Conservation (phyloP, 257 asterid genomes). For the Lavandula angustifolia region DNA sequence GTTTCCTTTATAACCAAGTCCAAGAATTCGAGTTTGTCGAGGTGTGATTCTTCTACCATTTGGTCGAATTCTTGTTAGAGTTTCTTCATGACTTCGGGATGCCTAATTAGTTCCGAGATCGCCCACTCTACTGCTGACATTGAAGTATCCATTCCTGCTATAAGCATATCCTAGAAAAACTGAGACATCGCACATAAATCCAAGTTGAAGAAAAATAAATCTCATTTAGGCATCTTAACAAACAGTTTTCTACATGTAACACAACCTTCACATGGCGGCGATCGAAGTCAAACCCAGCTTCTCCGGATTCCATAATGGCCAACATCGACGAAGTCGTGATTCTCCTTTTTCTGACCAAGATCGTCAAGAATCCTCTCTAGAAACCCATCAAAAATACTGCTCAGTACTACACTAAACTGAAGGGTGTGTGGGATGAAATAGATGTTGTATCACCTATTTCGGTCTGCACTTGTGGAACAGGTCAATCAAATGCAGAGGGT, state of each 20-base stretch:
- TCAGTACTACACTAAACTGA: background rate
- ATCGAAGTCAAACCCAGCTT: conserved; percentile 41
- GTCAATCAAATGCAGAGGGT: too few species aligned
- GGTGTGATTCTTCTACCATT: conserved; percentile 34
- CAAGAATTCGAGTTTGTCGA: conserved; percentile 34
- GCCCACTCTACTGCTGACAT: too few species aligned
- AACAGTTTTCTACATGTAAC: conserved; percentile 30
- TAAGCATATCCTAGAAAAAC: too few species aligned
- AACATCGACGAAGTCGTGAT: conserved; percentile 37
- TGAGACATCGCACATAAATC: too few species aligned
- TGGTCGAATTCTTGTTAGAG: conserved; percentile 35
- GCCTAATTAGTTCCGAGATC: conserved; percentile 20
- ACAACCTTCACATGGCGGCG: conserved; percentile 47
- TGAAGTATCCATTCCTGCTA: too few species aligned
- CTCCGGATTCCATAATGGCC: conserved; percentile 36
- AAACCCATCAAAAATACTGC: conserved; percentile 36
- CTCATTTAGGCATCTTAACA: too few species aligned
- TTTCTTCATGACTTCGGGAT: conserved; percentile 20
- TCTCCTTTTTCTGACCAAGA: conserved; percentile 19
- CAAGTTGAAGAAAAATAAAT: too few species aligned
- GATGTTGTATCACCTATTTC: too few species aligned
- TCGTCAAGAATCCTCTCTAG: conserved; percentile 43
- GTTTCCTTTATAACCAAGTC: conserved; percentile 36
- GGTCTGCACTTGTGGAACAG: too few species aligned
- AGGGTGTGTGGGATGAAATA: too few species aligned